A percentile compares a stretch with the other conserved stretches of the same genome.
Evolutionary conservation across 768 basidiomycete species (phyloP).

Genomic region (Clitopilus hobsonii): DNA sequence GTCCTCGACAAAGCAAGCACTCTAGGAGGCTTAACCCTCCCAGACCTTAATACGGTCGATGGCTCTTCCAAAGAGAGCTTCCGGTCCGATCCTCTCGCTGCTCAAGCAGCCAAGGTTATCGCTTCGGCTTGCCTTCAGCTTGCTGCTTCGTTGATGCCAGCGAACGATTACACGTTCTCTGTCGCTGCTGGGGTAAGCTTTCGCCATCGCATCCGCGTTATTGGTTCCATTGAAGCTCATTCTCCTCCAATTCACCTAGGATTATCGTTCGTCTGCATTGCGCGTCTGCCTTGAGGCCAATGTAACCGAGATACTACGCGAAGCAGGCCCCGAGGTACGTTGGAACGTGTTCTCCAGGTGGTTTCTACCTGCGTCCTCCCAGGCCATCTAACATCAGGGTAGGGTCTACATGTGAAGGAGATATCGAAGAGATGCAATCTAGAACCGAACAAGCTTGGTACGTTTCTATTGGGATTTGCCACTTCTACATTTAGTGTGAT

Average conservation of each 20-base stretch:
- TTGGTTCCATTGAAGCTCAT: too few species aligned
- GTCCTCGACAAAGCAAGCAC: conserved; percentile 18
- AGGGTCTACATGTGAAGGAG: conserved; percentile 29
- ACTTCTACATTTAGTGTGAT: background rate
- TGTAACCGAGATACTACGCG: conserved; percentile 29
- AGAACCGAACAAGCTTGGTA: conserved; percentile 27
- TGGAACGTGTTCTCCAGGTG: background rate
- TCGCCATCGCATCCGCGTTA: background rate
- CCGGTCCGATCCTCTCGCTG: conserved; percentile 19
- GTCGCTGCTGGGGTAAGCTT: background rate
- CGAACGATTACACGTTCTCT: conserved; percentile 12
- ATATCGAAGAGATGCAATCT: conserved; percentile 24
- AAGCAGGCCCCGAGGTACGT: conserved; percentile 18
- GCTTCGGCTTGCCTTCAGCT: conserved; percentile 29
- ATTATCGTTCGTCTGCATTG: conserved; percentile 12
- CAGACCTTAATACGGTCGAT: conserved; percentile 21
- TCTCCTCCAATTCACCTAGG: too few species aligned
- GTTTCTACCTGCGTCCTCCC: conserved; percentile 8
- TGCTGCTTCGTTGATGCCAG: conserved; percentile 21
- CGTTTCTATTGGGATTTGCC: conserved; percentile 4
- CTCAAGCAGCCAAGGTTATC: conserved; percentile 23
- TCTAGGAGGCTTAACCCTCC: conserved; percentile 13
- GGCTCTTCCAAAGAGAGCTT: conserved; percentile 21
- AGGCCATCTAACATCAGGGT: background rate
- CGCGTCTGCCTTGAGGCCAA: conserved; percentile 23